phyloP scores from a whole-genome alignment of 148 eudicot species.

The Beta vulgaris region DNA sequence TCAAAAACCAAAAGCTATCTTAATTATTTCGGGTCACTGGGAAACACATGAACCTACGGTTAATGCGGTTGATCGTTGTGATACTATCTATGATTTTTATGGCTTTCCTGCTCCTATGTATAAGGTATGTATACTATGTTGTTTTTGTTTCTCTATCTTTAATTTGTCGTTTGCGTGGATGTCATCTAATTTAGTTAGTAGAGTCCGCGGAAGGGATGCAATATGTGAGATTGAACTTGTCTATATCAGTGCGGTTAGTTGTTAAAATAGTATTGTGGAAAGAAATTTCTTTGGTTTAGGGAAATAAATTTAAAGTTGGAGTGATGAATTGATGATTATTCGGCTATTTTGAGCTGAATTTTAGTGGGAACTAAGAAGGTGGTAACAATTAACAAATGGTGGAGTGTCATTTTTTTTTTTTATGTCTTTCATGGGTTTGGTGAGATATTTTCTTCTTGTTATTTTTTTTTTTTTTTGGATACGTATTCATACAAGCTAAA shows the following conservation, averaged over 20 bases:
- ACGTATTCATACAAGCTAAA: background rate
- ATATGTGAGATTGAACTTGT: too few species aligned
- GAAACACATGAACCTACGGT: conserved; percentile 61
- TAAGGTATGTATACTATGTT: conserved; percentile 34
- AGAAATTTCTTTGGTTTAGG: too few species aligned
- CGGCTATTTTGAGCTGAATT: background rate
- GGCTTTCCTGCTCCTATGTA: conserved; percentile 68
- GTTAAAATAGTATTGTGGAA: too few species aligned
- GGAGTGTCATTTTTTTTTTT: background rate
- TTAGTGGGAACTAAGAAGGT: background rate
- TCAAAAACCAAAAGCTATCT: conserved; percentile 47
- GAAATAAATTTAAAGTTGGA: background rate
- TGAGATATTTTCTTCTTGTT: background rate
- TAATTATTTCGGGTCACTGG: conserved; percentile 74
- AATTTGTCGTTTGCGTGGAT: background rate
- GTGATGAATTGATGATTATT: background rate
- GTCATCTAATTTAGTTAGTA: too few species aligned
- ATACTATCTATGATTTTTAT: conserved; percentile 71
- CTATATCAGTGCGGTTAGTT: too few species aligned
- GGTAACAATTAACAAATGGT: background rate
- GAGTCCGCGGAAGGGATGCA: too few species aligned
- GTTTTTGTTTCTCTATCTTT: background rate
- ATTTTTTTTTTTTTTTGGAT: background rate
- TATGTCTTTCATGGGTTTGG: background rate
- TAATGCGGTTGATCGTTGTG: conserved; percentile 41